These are phyloP conservation scores for Haplosporangium gracile DNA, from an alignment of 192 early-diverging fungal genomes.

Conservation along the genomic window DNA sequence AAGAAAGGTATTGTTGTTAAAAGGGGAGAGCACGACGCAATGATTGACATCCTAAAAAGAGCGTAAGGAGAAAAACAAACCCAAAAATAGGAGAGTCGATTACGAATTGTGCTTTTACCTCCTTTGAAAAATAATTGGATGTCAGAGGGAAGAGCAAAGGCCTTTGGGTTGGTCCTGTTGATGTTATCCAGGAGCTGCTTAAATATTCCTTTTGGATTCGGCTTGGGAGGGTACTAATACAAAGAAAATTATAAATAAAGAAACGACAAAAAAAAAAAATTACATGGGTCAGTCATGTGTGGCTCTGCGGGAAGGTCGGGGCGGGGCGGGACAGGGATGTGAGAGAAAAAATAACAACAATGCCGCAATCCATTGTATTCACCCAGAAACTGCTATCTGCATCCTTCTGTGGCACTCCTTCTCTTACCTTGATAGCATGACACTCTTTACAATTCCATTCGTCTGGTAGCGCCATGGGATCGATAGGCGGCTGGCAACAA, in stretches of 20 bases:
- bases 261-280: neutral
- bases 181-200: conserved; percentile 57
- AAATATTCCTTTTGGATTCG: conserved; percentile 47
- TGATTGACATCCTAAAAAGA: neutral
- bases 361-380: neutral
- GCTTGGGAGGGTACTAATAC: conserved; percentile 33
- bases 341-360: neutral
- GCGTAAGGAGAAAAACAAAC: neutral
- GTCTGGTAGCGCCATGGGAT: conserved; percentile 36
- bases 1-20: neutral
- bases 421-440: conserved; percentile 32
- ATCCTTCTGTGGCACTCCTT: neutral
- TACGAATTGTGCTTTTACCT: conserved; percentile 24
- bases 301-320: conserved; percentile 6
- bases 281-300: conserved; percentile 4
- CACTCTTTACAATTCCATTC: conserved; percentile 61
- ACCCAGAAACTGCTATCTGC: neutral
- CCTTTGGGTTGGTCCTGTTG: conserved; percentile 57
- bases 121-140: conserved; percentile 46
- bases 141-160: conserved; percentile 25
- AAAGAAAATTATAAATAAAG: neutral
- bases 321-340: neutral
- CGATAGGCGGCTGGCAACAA: conserved; percentile 53
- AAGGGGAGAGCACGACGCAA: neutral
- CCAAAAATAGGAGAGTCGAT: conserved; percentile 15